Base-by-base conservation (phyloP, 1,284 basidiomycete species). In the Coniferiporia sulphurascens region DNA sequence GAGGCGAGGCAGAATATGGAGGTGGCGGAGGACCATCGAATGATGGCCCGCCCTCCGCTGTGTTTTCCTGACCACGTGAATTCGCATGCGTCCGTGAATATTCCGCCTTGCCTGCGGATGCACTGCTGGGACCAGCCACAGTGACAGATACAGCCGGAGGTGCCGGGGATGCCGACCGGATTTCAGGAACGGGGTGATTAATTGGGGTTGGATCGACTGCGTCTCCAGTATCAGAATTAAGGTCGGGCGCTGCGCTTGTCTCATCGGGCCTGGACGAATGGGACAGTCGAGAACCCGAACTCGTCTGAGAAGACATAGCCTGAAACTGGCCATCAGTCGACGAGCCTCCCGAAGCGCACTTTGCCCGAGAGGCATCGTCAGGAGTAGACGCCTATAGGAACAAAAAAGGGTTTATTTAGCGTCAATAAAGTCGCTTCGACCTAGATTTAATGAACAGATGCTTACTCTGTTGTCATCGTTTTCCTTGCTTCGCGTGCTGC, bases 141-240 rank as follows among this genome's bases (percentile, higher is more conserved):
- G 56, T 62, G 32, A 62, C 55, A 32, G 60, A 62, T n/a, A 62
- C 60, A 17, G 56, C 43, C n/a, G 60, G 60, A 27, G 56, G 52
- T 10, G 56, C 56, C 35, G 60, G 56, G 3, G 60, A 57, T 17
- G 54, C 55, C 13, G 60, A 53, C 34, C 60, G 60, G 12, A 22
- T 41, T 9, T 48, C 22, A 3, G 21, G 15, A 13, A 21, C 13
- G 48, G 50, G 17, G 15, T 21, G 43, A 22, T 58, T 5, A 27
- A 41, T 51, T 52, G 27, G 27, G 21, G 32, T 58, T 32, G 46
- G 15, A 8, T 22, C 35, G 35, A 48, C 49, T 36, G 56, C 17
- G 12, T 22, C 34, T 9, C 13, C 51, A 3, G 34, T 12, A 32
- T 38, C 46, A 7, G 5, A 7, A 34, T 19, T 55, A 21, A 17